Evolutionary conservation across 495 filamentous ascomycete genomes (phyloP), one percentile per base, ranked within the genome.

Genomic region (Clohesyomyces aquaticus): DNA sequence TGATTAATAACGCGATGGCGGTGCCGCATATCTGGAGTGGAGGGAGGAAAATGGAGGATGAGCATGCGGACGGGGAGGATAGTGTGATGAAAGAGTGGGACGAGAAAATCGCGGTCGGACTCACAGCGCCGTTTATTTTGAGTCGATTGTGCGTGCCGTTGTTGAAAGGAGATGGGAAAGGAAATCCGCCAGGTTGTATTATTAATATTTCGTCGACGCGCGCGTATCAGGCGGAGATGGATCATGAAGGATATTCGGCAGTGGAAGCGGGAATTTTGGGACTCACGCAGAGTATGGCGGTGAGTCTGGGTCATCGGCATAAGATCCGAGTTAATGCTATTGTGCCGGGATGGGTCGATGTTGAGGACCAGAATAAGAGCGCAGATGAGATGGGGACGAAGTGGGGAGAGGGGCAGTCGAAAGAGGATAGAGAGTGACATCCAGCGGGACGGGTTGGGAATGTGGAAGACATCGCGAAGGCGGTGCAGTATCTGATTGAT

Each of bases 161-260:
- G 12, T 25, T 66, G 2, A 45, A 32, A 19, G 29, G 4, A 4
- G 45, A 66, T 56, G 45, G 57, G 58, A 12, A 61, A 66, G 54
- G 28, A 1, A 46, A 12, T 27, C 61, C 51, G 65, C 35, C 63
- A 0, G 65, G 61, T 11, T 70, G 55, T 26, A 73, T 75, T 19
- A 68, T 75, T 32, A 66, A 72, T 61, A 64, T 75, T 43, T 70
- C 69, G 3, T 75, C 71, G 16, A 72, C 67, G 0, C 72, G 69
- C 48, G 72, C 69, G 0, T 65, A 72, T 55, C 72, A 72, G 67
- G 61, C 54, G 32, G 72, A 74, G 51, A 49, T 66, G 4, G 47
- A 74, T 53, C 68, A 71, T 25, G 68, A 72, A 52, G 54, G 60
- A 1, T 73, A 74, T 48, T 63, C 68, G 16, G 56, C 71, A 10